Conservation (phyloP, 306 rosid species). For the Lupinus albus region DNA sequence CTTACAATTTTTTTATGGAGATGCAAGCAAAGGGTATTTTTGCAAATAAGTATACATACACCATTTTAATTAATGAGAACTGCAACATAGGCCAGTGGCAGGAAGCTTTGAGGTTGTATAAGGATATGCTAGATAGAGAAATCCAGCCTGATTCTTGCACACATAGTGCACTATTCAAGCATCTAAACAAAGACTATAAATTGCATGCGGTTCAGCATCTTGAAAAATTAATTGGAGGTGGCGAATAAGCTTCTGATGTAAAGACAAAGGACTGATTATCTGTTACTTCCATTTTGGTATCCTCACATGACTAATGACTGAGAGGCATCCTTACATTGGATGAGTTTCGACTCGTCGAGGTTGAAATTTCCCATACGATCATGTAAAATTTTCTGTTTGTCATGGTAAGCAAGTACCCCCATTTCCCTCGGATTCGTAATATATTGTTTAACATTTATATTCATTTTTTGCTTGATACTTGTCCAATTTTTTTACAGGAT, state of each 20-base stretch:
- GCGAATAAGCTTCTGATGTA: constrained; percentile 44
- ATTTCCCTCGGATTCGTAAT: constrained; percentile 16
- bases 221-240: constrained; percentile 50
- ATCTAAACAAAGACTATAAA: constrained; percentile 57
- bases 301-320: constrained; percentile 38
- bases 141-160: constrained; percentile 77
- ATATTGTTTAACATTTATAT: constrained; percentile 8
- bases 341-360: constrained; percentile 37
- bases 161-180: constrained; percentile 65
- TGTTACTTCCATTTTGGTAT: constrained; percentile 36
- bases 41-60: constrained; percentile 84
- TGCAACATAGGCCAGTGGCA: constrained; percentile 64
- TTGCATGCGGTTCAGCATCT: constrained; percentile 50
- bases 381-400: constrained; percentile 33
- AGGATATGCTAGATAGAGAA: constrained; percentile 69
- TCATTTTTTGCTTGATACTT: constrained; percentile 38
- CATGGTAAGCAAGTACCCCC: constrained; percentile 36
- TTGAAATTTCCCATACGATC: constrained; percentile 16
- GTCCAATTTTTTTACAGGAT: constrained; percentile 46
- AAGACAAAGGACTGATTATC: constrained; percentile 40
- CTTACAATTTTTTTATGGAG: constrained; percentile 54
- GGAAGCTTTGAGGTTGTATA: constrained; percentile 74
- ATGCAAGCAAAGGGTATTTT: constrained; percentile 71
- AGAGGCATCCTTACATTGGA: constrained; percentile 19
- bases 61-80: constrained; percentile 73